Evolutionary conservation across 1,284 basidiomycete species (phyloP).

Genomic region (Tilletia walkeri): DNA sequence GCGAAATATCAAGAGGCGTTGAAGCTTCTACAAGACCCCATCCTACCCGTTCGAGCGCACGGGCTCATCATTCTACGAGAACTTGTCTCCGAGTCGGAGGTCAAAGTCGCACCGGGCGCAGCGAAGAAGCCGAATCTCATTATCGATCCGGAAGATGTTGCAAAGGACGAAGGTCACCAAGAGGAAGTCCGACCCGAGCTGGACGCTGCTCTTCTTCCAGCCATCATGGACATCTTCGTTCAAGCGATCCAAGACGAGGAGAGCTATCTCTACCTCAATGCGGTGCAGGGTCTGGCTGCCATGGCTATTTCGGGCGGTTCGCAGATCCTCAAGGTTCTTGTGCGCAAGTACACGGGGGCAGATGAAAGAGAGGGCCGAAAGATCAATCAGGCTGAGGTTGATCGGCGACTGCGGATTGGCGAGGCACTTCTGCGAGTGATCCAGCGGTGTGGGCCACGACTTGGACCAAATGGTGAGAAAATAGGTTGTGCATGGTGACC

Average conservation of each 20-base stretch:
- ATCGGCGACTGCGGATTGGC: constrained; percentile 75
- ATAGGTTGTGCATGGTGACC: not conserved
- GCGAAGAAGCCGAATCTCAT: not conserved
- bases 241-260: constrained; percentile 86
- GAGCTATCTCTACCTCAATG: constrained; percentile 90
- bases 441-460: constrained; percentile 68
- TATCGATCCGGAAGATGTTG: not conserved
- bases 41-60: constrained; percentile 91
- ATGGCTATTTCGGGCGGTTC: constrained; percentile 27
- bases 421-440: constrained; percentile 83
- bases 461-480: constrained; percentile 69
- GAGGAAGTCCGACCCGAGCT: constrained; percentile 17
- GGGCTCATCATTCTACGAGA: constrained; percentile 60
- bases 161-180: not conserved
- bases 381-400: constrained; percentile 58
- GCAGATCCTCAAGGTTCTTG: constrained; percentile 31
- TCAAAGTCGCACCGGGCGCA: not conserved
- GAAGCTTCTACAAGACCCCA: constrained; percentile 81
- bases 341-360: constrained; percentile 38
- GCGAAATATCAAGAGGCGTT: constrained; percentile 76
- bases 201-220: constrained; percentile 65
- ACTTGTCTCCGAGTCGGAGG: constrained; percentile 34
- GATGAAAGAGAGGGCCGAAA: not conserved
- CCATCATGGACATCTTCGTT: constrained; percentile 82
- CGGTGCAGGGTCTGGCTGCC: constrained; percentile 79